Evolutionary conservation across 2,329 filamentous ascomycete species (phyloP), one percentile per base, ranked within the genome.

Genomic region (Cladosporium sp.): DNA sequence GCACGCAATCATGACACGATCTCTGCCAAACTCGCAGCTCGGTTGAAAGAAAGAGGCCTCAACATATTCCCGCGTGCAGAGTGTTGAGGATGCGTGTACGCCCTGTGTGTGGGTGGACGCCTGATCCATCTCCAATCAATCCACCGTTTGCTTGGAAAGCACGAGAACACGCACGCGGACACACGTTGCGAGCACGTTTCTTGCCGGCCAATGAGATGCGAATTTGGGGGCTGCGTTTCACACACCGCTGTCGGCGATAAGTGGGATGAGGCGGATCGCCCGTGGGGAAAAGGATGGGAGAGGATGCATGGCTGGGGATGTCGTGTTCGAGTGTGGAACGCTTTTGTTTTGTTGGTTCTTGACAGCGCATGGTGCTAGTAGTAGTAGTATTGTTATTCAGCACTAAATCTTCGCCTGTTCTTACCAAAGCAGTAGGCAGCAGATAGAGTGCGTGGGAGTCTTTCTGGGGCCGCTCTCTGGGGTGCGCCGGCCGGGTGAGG

Each of bases 401-500:
- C 40, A 44, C 40, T 44, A 21, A 8, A 21, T 21, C 18, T 21
- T n/a, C 40, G 40, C 40, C 40, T 21, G 18, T 44, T 11, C 40
- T 21, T 21, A 21, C 40, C 40, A 14, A 8, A 21, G 40, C 18
- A 44, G 40, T 26, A 26, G 2, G 23, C 6, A 44, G 40, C 40
- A 44, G 40, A 44, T 21, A 21, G 21, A 44, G 40, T 44, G 40
- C 40, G 55, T 40, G 33, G 12, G 55, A 58, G 31, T 6, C 33
- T 40, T 40, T 26, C 26, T 23, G 35, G 55, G 10, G 55, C 55
- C 55, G 55, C 23, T 44, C 55, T 58, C 55, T 58, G 55, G 55
- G 55, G 55, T 58, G 21, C 55, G 55, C 55, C 56, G 56, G 56
- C 16, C 16, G 52, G 52, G 28, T 31, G 52, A 55, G 52, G 40